Base-by-base conservation (phyloP, 106 monocot genomes). In the Triglochin maritima region DNA sequence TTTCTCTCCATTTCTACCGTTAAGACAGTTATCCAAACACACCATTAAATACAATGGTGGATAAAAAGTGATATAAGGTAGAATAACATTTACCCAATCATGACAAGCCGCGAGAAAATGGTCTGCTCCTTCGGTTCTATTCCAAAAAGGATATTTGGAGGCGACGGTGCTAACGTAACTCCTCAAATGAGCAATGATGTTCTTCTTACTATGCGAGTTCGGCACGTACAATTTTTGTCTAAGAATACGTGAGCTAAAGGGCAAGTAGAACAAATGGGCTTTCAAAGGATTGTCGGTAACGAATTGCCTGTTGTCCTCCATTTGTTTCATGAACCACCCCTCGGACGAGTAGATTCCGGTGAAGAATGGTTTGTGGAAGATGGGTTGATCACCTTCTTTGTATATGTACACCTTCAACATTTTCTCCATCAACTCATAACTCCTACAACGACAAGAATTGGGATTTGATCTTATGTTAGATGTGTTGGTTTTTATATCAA, bases 311-410 rank as follows among this genome's bases (percentile, higher is more conserved):
- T 71, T 81, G 41, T 59, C 60, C 62, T 88, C 79, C 65, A 88
- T 67, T 2, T 77, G 65, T 65, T 84, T 84, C 88, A 88, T 84
- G 60, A 84, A 81, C 88, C 88, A 88, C 62, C 88, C 88, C 70
- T 88, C 88, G 10, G 88, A 84, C 2, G 88, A 84, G 72, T 88
- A 88, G 7, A 84, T 84, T 59, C 88, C 87, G 49, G 74, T 84
- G 45, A 84, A 66, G 2, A 71, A 71, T 57, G 84, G 84, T 56
- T 75, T 62, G 69, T 88, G 88, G 54, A 88, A 81, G 10, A 88
- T 72, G 6, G 84, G 88, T 46, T 66, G 70, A 2, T 69, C 7
- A 42, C 88, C 88, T 29, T 88, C 88, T 65, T 79, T 83, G 63
- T 88, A 88, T 14, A 88, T 65, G 66, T 88, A 84, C 6, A 88